Percentiles rank a stretch among this genome's conserved stretches.
phyloP scores from a whole-genome alignment of 441 rosid genomes.

The Erodium moschatum region DNA sequence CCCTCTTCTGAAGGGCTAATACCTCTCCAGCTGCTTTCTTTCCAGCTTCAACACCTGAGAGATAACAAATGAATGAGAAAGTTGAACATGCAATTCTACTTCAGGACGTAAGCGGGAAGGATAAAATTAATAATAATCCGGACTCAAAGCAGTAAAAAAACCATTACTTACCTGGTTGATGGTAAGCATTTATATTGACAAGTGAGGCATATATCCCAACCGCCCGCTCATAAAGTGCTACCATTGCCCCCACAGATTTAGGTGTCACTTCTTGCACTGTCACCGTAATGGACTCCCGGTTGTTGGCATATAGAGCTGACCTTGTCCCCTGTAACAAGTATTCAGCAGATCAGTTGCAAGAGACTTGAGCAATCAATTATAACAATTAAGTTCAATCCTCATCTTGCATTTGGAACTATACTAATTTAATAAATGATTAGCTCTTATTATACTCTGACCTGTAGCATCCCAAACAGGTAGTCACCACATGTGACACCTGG shows the following conservation, averaged over 20 bases:
- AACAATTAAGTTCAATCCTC: conserved; percentile 7
- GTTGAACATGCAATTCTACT: no score
- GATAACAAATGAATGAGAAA: conserved; percentile 8
- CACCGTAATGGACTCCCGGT: conserved; percentile 77
- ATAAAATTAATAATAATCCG: no score
- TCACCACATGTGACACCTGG: conserved; percentile 99
- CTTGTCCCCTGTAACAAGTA: conserved; percentile 70
- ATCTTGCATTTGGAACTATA: background rate
- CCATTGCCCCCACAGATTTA: conserved; percentile 72
- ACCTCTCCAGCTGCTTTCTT: conserved; percentile 96
- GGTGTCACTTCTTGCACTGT: conserved; percentile 90
- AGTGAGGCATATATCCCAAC: conserved; percentile 88
- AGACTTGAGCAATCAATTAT: no score
- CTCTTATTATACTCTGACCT: conserved; percentile 38
- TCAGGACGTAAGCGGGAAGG: no score
- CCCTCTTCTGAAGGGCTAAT: conserved; percentile 82
- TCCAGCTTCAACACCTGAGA: conserved; percentile 92
- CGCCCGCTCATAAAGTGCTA: conserved; percentile 94
- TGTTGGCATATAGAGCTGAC: conserved; percentile 82
- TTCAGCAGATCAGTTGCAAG: no score
- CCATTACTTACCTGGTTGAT: conserved; percentile 68
- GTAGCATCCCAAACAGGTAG: conserved; percentile 93
- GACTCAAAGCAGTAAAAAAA: background rate
- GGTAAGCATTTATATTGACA: conserved; percentile 84
- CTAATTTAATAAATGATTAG: background rate